Conservation (phyloP, 2,329 filamentous ascomycete species). For the Mycosphaerella arachidis region DNA sequence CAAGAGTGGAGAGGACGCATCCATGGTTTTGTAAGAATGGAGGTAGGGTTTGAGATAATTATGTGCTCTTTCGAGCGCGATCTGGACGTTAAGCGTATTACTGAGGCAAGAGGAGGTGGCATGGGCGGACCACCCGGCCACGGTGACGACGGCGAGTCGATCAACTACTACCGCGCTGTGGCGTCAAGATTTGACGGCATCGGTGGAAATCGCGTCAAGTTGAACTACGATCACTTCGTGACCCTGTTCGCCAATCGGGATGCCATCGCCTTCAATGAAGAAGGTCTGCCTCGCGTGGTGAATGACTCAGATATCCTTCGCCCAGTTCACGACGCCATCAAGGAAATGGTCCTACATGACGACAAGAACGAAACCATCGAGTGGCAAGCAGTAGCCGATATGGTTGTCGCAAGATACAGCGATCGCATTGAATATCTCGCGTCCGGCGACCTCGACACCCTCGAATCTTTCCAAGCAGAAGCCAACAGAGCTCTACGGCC, state of each 20-base stretch:
- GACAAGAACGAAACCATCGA: conserved; percentile 38
- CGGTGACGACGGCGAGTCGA: conserved; percentile 10
- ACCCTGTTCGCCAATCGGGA: conserved; percentile 42
- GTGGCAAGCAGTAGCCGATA: conserved; percentile 66
- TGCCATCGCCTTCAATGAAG: conserved; percentile 33
- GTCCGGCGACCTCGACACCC: conserved; percentile 21
- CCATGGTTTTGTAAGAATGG: conserved; percentile 64
- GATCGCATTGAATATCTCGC: conserved; percentile 46
- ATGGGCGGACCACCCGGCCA: conserved; percentile 11
- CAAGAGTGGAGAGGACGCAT: conserved; percentile 49
- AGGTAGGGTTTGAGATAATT: conserved; percentile 67
- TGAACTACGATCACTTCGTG: conserved; percentile 49
- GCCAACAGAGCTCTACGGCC: conserved; percentile 32
- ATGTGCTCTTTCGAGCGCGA: conserved; percentile 57
- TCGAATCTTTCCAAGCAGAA: conserved; percentile 26
- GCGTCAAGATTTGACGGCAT: conserved; percentile 43
- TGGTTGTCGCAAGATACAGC: conserved; percentile 60
- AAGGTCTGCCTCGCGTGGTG: conserved; percentile 38
- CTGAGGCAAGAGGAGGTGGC: conserved; percentile 13
- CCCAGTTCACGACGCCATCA: conserved; percentile 43
- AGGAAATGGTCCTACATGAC: conserved; percentile 37
- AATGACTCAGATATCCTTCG: conserved; percentile 35
- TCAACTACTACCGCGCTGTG: conserved; percentile 39
- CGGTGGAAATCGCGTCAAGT: conserved; percentile 38
- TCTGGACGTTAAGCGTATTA: conserved; percentile 36